Percentiles rank a stretch among this genome's conserved stretches.
Conservation (phyloP, 495 filamentous ascomycete species). For the Hypoxylon fragiforme region DNA sequence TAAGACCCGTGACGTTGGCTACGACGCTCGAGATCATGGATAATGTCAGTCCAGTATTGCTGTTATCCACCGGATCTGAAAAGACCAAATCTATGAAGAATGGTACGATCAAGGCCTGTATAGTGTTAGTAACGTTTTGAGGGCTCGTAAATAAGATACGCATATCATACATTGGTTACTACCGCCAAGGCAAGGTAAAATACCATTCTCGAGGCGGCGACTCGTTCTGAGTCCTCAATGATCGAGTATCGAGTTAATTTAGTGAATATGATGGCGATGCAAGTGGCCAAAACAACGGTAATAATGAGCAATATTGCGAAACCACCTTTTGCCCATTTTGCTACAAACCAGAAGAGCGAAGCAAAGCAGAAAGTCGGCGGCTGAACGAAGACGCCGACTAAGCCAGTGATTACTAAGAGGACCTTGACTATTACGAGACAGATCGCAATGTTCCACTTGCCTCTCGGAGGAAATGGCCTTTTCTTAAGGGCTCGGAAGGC, state of each 20-base stretch:
- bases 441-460: conserved; percentile 48
- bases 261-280: conserved; percentile 41
- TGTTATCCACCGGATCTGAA: conserved; percentile 24
- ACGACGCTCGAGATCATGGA: conserved; percentile 53
- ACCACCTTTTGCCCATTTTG: conserved; percentile 46
- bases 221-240: conserved; percentile 46
- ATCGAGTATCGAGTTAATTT: conserved; percentile 44
- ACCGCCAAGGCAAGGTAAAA: conserved; percentile 48
- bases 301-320: conserved; percentile 45
- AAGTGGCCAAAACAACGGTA: conserved; percentile 34
- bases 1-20: conserved; percentile 52
- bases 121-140: conserved; percentile 19
- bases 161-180: conserved; percentile 46
- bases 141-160: neutral
- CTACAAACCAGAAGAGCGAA: conserved; percentile 55
- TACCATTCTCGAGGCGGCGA: conserved; percentile 51
- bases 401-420: conserved; percentile 44
- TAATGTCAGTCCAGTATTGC: conserved; percentile 36
- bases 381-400: conserved; percentile 47
- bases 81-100: conserved; percentile 48
- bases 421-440: conserved; percentile 46
- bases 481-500: conserved; percentile 44
- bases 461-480: conserved; percentile 44
- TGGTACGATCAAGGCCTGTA: conserved; percentile 47
- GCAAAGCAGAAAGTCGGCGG: conserved; percentile 47